Base-by-base conservation (phyloP, 495 filamentous ascomycete species). In the Xylaria acuta region DNA sequence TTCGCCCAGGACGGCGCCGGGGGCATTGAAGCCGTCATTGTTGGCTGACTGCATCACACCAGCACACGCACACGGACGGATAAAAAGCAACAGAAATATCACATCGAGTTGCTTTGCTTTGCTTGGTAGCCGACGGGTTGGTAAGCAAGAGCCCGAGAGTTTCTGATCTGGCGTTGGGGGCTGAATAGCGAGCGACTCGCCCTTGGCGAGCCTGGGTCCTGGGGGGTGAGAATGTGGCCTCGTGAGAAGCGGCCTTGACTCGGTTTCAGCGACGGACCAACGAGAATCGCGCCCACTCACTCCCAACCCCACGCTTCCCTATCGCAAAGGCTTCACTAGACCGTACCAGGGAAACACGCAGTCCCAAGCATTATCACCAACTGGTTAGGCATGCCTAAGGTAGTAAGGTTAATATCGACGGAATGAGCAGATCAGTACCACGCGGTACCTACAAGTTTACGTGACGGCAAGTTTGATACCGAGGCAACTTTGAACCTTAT, bases 261-360 rank as follows among this genome's bases (percentile, higher is more conserved):
- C 16, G 41, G 63, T 67, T 58, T 68, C 63, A 59, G 25, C 18
- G 11, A 47, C 32, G 64, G 32, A 51, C 62, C 70, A 68, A 72
- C 51, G 34, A 58, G 49, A 66, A 47, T 18, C 18, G 64, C 51
- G 64, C 63, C 71, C 59, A 54, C 64, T 49, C 75, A 38, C 30
- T 58, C 58, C 58, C 62, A 64, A 43, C 76, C 78, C 69, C 76
- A 86, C 86, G 84, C 81, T 83, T 25, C 25, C 67, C 51, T 69
- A 54, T 67, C 49, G 49, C 32, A 30, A 34, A 30, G 36, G 47
- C 47, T 56, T 54, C 30, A 56, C n/a, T 40, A 51, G 45, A 25
- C 45, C 11, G 8, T 30, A 41, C 34, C 36, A 41, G 22, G 59
- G 16, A 49, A 36, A 51, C 27, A 34, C 45, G 18, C 40, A 66